Evolutionary conservation across 768 basidiomycete genomes (phyloP).

Genomic region (Neoboletus magnificus): DNA sequence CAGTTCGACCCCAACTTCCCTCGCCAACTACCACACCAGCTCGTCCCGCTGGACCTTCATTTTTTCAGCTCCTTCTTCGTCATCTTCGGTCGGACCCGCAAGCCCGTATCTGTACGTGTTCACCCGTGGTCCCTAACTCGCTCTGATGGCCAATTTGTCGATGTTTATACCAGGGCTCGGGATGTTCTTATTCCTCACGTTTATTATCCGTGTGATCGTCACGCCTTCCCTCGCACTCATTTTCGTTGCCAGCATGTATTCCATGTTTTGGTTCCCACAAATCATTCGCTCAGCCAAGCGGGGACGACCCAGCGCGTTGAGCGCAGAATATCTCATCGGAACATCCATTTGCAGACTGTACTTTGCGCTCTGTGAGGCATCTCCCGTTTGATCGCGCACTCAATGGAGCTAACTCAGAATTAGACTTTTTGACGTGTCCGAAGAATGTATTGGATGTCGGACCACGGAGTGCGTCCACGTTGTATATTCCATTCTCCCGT

Average conservation of each 20-base stretch:
- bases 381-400: background rate
- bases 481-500: background rate
- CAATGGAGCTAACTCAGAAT: background rate
- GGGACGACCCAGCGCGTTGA: slow-evolving; percentile 66
- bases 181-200: slow-evolving; percentile 63
- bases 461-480: slow-evolving; percentile 54
- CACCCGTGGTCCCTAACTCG: background rate
- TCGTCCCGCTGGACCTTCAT: slow-evolving; percentile 16
- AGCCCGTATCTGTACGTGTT: slow-evolving; percentile 60
- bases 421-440: slow-evolving; percentile 82
- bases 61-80: slow-evolving; percentile 52
- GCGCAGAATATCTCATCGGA: slow-evolving; percentile 70
- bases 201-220: slow-evolving; percentile 72
- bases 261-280: slow-evolving; percentile 82
- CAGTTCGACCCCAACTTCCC: slow-evolving; percentile 16
- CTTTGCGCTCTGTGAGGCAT: slow-evolving; percentile 67
- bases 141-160: slow-evolving; percentile 1
- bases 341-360: slow-evolving; percentile 70
- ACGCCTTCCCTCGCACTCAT: slow-evolving; percentile 62
- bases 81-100: slow-evolving; percentile 69
- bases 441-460: slow-evolving; percentile 84
- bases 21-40: slow-evolving; percentile 20
- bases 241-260: slow-evolving; percentile 68
- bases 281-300: slow-evolving; percentile 73
- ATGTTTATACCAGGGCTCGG: slow-evolving; percentile 50